These are phyloP conservation scores for Solanum pennellii DNA, from an alignment of 257 asterid species.

Conservation along the genomic window DNA sequence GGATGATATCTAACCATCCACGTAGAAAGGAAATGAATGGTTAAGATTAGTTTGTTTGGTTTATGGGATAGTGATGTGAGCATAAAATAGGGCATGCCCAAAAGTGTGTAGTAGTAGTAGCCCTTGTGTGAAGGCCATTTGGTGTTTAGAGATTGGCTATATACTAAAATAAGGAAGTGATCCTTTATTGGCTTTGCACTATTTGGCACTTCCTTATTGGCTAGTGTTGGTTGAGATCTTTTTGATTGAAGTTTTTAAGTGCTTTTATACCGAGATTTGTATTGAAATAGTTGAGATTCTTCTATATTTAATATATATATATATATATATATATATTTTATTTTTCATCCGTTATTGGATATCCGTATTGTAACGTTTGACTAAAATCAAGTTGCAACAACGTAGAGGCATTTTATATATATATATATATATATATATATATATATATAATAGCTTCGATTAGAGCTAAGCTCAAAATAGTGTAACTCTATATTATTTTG, in stretches of 20 bases:
- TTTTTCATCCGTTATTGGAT: accelerated
- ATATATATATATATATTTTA: not conserved
- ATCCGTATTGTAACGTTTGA: accelerated
- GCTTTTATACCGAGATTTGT: not conserved
- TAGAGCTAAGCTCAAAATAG: no score
- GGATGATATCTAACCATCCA: slow-evolving; percentile 21
- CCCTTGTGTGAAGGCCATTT: not conserved
- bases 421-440: no score
- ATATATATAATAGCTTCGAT: no score
- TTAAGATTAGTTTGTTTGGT: not conserved
- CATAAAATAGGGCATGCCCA: not conserved
- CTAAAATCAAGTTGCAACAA: no score
- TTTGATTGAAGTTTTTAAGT: not conserved
- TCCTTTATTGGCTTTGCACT: not conserved
- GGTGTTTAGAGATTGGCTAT: not conserved
- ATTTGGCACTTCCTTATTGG: not conserved
- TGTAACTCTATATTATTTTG: no score
- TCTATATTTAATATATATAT: no score
- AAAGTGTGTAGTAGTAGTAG: not conserved
- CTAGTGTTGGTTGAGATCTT: not conserved
- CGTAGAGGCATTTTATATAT: no score
- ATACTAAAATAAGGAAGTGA: not conserved
- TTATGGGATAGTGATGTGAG: not conserved
- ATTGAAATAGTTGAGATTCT: not conserved
- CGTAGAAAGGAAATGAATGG: slow-evolving; percentile 8